phyloP scores from a whole-genome alignment of 2,329 filamentous ascomycete genomes.

The Truncatella angustata region DNA sequence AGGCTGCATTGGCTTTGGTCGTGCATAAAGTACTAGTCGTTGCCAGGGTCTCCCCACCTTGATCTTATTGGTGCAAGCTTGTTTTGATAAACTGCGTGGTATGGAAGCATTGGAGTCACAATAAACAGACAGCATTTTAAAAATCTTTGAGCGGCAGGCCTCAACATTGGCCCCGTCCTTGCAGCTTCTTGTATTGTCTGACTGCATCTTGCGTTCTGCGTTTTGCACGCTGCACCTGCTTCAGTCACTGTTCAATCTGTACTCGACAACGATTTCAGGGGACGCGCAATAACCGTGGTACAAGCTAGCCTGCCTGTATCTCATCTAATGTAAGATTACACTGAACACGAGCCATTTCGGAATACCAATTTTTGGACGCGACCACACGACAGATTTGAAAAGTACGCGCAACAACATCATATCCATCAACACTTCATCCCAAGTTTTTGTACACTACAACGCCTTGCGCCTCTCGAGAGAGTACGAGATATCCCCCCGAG shows the following conservation, averaged over 20 bases:
- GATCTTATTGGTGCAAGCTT: neutral
- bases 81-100: neutral
- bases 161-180: neutral
- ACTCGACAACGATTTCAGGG: neutral
- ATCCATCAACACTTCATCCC: neutral
- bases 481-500: neutral
- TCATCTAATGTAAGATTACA: slow-evolving; percentile 11
- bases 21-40: neutral
- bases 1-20: neutral
- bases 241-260: neutral
- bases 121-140: neutral
- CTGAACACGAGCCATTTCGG: slow-evolving; percentile 6
- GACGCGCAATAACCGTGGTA: slow-evolving; percentile 1
- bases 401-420: neutral
- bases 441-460: neutral
- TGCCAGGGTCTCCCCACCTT: too few species aligned
- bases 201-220: neutral
- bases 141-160: neutral
- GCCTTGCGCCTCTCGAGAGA: neutral
- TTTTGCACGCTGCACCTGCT: neutral
- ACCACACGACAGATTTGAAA: neutral
- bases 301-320: slow-evolving; percentile 2
- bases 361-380: slow-evolving; percentile 8
- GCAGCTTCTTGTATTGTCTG: neutral
- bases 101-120: neutral